Conservation (phyloP, 169 alveolate genomes). For the Blepharisma undulans region DNA sequence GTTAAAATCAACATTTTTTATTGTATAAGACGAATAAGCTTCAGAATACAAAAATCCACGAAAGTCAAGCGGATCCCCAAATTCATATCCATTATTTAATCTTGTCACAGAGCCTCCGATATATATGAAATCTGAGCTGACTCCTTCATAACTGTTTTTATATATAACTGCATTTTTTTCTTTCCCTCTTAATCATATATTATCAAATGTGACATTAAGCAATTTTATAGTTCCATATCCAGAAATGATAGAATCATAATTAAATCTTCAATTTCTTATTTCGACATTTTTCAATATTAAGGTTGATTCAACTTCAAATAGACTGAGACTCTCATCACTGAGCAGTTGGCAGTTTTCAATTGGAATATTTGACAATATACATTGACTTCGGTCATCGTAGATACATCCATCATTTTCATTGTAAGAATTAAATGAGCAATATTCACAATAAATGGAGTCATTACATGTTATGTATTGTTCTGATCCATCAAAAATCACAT, state of each 20-base stretch:
- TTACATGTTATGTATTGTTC: background rate
- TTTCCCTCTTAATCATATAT: background rate
- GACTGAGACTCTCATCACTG: background rate
- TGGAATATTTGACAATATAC: background rate
- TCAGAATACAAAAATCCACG: background rate
- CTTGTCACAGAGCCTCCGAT: background rate
- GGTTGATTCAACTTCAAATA: background rate
- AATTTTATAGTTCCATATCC: background rate
- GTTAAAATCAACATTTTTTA: background rate
- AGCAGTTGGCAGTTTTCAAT: background rate
- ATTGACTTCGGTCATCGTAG: background rate
- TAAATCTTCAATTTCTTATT: background rate
- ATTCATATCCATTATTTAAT: background rate
- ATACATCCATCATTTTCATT: background rate
- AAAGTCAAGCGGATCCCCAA: background rate
- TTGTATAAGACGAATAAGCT: too few relatives aligned
- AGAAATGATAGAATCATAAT: background rate
- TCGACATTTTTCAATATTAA: background rate
- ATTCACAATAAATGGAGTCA: background rate
- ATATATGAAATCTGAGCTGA: too few relatives aligned
- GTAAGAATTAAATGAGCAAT: background rate
- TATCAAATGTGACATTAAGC: background rate
- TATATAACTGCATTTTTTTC: background rate
- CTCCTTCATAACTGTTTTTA: too few relatives aligned
- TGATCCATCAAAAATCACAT: background rate